phyloP scores from a whole-genome alignment of 2,329 filamentous ascomycete genomes.

The Teratosphaeria destructans region DNA sequence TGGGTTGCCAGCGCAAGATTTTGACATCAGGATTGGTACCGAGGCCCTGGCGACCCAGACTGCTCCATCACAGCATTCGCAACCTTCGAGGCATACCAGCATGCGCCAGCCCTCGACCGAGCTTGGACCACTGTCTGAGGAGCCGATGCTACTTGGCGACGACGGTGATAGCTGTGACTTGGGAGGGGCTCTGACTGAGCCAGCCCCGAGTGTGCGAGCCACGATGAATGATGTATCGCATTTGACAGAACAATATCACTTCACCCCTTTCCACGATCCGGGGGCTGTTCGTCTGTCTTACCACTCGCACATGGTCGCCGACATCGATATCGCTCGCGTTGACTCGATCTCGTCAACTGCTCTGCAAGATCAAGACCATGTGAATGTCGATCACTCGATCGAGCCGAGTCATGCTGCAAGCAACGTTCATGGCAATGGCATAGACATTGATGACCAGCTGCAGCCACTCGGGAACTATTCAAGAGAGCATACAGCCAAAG shows the following conservation, averaged over 20 bases:
- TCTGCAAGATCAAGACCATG: neutral
- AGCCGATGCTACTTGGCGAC: slow-evolving; percentile 22
- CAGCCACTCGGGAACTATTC: neutral
- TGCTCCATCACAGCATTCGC: slow-evolving; percentile 10
- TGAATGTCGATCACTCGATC: neutral
- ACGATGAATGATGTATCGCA: neutral
- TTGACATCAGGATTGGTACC: slow-evolving; percentile 22
- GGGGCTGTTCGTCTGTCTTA: neutral
- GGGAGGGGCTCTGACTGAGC: neutral
- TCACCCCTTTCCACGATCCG: neutral
- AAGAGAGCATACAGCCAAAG: neutral
- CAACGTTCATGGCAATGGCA: neutral
- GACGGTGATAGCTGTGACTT: slow-evolving; percentile 15
- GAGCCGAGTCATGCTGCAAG: neutral
- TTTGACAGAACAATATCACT: neutral
- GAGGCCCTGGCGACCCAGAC: slow-evolving; percentile 22
- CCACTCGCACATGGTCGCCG: neutral
- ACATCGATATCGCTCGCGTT: neutral
- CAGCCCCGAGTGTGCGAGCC: neutral
- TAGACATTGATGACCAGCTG: neutral
- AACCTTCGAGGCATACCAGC: slow-evolving; percentile 10
- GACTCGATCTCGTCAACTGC: neutral
- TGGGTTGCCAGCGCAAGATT: slow-evolving; percentile 11
- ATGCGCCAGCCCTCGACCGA: slow-evolving; percentile 15
- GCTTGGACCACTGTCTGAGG: slow-evolving; percentile 17